A percentile compares a stretch with the other conserved stretches of the same genome.
Evolutionary conservation across 2,329 filamentous ascomycete species (phyloP).

Genomic region (Fusarium tuaranense): DNA sequence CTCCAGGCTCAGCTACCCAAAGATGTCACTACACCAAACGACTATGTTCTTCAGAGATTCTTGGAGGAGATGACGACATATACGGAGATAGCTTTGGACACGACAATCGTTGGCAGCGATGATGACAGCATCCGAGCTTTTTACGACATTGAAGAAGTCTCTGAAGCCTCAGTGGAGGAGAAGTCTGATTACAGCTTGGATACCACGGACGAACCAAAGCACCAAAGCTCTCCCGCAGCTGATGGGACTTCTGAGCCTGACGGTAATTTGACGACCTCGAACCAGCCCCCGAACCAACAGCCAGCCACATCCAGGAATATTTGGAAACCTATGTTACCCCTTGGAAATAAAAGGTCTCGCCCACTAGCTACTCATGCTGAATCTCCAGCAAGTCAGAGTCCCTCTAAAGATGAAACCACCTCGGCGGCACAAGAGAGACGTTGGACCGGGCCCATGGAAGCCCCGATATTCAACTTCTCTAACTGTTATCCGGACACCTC

Average conservation of each 20-base stretch:
- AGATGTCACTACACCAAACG: neutral
- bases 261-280: neutral
- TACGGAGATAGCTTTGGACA: conserved; percentile 4
- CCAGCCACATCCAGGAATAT: neutral
- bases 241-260: neutral
- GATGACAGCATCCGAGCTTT: neutral
- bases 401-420: neutral
- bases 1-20: conserved; percentile 10
- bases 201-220: neutral
- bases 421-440: neutral
- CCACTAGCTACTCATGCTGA: neutral
- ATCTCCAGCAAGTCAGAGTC: neutral
- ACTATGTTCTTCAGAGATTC: conserved; percentile 11
- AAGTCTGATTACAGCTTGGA: neutral
- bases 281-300: neutral
- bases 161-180: neutral
- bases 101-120: neutral
- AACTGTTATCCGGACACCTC: neutral
- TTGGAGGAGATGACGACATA: conserved; percentile 22
- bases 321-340: no score
- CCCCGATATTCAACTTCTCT: neutral
- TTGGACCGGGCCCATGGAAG: neutral
- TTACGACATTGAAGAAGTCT: neutral
- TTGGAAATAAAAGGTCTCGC: rapidly evolving
- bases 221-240: neutral